Evolutionary conservation across 2,329 filamentous ascomycete species (phyloP), one percentile per base, ranked within the genome.

Genomic region (Cyclaneusma minus): DNA sequence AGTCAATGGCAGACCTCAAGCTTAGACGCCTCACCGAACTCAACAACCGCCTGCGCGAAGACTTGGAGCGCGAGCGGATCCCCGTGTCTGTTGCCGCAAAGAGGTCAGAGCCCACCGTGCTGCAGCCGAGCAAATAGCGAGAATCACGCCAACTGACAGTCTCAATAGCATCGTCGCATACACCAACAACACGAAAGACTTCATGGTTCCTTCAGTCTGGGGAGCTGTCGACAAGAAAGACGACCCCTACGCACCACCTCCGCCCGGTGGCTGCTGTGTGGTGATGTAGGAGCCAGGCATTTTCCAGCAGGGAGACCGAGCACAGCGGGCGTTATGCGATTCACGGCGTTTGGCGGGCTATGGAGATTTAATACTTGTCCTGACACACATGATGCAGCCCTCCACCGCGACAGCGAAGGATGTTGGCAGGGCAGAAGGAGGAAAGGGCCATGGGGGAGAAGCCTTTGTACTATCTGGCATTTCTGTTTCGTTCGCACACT

Each of bases 141-240:
- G 12, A 8, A 8, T 13, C n/a, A n/a, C n/a, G n/a, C n/a, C n/a
- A n/a, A n/a, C n/a, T n/a, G n/a, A n/a, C n/a, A 14, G 18, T 39
- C 31, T 27, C 16, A 32, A 38, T 48, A 98, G 89, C 55, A 80
- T 95, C 53, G 95, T 95, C 53, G 81, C 83, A 43, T 95, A 95
- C 62, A 95, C 87, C 58, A 92, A 92, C 56, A 85, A 82, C 56
- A 94, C 89, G 43, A 80, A 87, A 55, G 89, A 98, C 54, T 95
- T 92, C 62, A 95, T 98, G 89, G 85, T 95, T 83, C 85, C 85
- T 27, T 92, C 84, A 28, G 81, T 91, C 54, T 98, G 89, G 89
- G 87, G 87, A 41, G 70, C 76, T 34, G 83, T 95, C 38, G 83
- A 91, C 49, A 87, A 84, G 64, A 77, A 80, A 53, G 89, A 95